Conservation (phyloP, 345 rosid genomes). For the Eucalyptus coolabah region DNA sequence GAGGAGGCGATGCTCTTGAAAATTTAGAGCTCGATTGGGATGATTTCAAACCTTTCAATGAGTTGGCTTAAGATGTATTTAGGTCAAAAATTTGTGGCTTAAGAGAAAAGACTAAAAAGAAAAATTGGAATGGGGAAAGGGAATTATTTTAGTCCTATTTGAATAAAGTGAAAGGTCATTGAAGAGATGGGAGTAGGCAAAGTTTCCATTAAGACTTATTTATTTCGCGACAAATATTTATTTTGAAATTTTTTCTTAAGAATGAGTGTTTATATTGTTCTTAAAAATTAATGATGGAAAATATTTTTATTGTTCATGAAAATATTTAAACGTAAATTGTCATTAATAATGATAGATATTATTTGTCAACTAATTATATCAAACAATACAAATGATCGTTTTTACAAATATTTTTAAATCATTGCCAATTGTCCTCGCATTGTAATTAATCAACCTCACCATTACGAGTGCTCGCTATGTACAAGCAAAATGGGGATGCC, state of each 20-base stretch:
- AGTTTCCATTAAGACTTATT: background rate
- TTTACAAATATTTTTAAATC: background rate
- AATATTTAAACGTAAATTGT: background rate
- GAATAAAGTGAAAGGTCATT: no score
- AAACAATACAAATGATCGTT: rapidly evolving
- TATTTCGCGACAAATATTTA: rapidly evolving
- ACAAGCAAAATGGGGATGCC: background rate
- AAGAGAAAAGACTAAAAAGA: background rate
- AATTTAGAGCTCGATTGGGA: background rate
- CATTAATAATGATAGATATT: background rate
- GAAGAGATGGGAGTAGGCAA: background rate
- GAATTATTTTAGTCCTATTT: background rate
- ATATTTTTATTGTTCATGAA: background rate
- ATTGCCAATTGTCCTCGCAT: no score
- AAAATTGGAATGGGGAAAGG: background rate
- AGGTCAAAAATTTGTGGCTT: background rate
- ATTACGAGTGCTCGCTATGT: no score
- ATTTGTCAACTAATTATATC: rapidly evolving
- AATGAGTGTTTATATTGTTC: rapidly evolving
- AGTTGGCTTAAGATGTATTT: background rate
- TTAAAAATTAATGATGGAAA: rapidly evolving
- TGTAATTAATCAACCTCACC: no score
- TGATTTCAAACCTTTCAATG: background rate
- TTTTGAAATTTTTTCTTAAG: background rate
- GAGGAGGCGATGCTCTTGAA: background rate